Percentiles rank a stretch among this genome's conserved stretches.
These are phyloP conservation scores for Austroboletus novae-zelandiae DNA, from an alignment of 1,284 basidiomycete genomes.

Conservation along the genomic window DNA sequence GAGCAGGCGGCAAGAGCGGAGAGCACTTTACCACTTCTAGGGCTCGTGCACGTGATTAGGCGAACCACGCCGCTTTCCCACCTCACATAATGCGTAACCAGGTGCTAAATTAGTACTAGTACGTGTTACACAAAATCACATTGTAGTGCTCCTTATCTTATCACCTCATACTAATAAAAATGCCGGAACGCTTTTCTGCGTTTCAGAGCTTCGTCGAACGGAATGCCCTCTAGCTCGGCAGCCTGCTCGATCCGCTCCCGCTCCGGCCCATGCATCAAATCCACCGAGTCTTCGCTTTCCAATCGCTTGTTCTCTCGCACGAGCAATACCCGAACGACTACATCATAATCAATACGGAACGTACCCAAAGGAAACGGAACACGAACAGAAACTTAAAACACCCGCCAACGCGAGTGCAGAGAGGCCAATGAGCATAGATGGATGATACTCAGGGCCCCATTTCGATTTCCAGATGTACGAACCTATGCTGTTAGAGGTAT, in stretches of 20 bases:
- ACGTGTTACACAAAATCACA: too few species aligned
- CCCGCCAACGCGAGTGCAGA: constrained; percentile 40
- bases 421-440: constrained; percentile 51
- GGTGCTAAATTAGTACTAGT: too few species aligned
- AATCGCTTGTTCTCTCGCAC: constrained; percentile 44
- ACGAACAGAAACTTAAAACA: constrained; percentile 39
- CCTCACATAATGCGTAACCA: too few species aligned
- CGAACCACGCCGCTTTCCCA: too few species aligned
- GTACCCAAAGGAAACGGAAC: too few species aligned
- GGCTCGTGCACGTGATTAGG: too few species aligned
- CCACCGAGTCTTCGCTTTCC: constrained; percentile 41
- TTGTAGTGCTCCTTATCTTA: not conserved
- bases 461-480: constrained; percentile 51
- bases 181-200: constrained; percentile 38
- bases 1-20: too few species aligned
- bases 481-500: constrained; percentile 37
- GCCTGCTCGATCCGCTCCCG: constrained; percentile 47
- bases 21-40: too few species aligned
- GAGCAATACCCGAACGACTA: constrained; percentile 48
- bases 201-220: constrained; percentile 51
- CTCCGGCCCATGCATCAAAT: constrained; percentile 41
- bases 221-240: constrained; percentile 48
- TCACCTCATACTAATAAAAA: constrained; percentile 10
- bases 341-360: not conserved
- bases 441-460: constrained; percentile 52